Evolutionary conservation across 2,329 filamentous ascomycete species (phyloP), one percentile per base, ranked within the genome.

Genomic region (Ceratocystis lukuohia): DNA sequence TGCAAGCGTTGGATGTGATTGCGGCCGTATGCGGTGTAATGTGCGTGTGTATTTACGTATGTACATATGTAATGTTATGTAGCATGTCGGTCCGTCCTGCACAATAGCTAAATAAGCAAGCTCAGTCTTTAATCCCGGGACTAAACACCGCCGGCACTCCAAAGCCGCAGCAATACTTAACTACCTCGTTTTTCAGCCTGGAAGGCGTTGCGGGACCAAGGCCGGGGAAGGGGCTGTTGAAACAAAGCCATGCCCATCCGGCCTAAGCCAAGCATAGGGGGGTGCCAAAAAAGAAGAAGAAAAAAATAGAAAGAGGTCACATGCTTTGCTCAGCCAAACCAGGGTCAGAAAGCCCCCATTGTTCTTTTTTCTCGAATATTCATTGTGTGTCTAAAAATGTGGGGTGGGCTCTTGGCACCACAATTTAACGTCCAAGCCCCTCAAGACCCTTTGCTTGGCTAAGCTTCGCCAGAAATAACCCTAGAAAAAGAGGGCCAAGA

Each of bases 321-420:
- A 25, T 33, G 28, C 15, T 53, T 25, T 53, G 8, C 10, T 53
- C 25, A 12, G 4, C 25, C 22, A n/a, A 53, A 12, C 20, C 20
- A 53, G 48, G 48, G 20, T 48, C 48, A 28, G 20, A 53, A 25
- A 53, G 25, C 25, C 20, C 48, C 20, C 20, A 53, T 53, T 53
- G 48, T 59, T 59, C 28, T 59, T 33, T 37, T 59, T 59, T 59
- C 53, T 59, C 25, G 28, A 59, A 59, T 17, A 25, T 33, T 17
- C 28, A 30, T 33, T 59, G 28, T 59, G 53, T 59, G 53, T 59
- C 15, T 20, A 17, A 28, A 59, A 59, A 59, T 59, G 53, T 59
- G 53, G 53, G 28, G 53, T 53, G 25, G 50, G 50, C 10, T 22
- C 25, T 33, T 25, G 33, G 17, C 25, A 25, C 10, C 53, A 59